Conservation (phyloP, 257 asterid species). For the Salvia hispanica region DNA sequence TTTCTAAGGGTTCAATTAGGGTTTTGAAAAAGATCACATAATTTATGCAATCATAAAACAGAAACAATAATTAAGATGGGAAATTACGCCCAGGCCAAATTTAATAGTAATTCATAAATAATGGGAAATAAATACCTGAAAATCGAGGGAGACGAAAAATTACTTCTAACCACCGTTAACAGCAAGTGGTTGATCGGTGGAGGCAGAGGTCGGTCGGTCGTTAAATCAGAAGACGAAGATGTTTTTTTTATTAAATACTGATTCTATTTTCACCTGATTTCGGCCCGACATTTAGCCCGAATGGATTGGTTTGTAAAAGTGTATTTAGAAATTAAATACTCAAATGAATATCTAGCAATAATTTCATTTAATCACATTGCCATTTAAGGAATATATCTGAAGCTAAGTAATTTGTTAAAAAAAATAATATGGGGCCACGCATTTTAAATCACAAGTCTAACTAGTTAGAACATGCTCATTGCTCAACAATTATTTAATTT, state of each 20-base stretch:
- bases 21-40: slow-evolving; percentile 46
- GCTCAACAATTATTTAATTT: too few relatives aligned
- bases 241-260: slow-evolving; percentile 19
- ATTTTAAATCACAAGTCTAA: too few relatives aligned
- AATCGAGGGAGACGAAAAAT: not conserved
- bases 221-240: slow-evolving; percentile 42
- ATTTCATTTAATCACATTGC: too few relatives aligned
- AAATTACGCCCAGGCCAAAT: slow-evolving; percentile 27
- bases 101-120: slow-evolving; percentile 10
- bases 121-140: slow-evolving; percentile 30
- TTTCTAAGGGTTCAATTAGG: slow-evolving; percentile 66
- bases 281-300: slow-evolving; percentile 28
- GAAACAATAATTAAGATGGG: slow-evolving; percentile 25
- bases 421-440: too few relatives aligned
- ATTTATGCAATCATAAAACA: slow-evolving; percentile 13
- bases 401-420: too few relatives aligned
- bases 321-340: slow-evolving; percentile 22
- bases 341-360: slow-evolving; percentile 16
- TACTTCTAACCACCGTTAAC: too few relatives aligned
- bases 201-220: slow-evolving; percentile 57
- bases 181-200: slow-evolving; percentile 32
- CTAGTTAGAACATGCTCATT: too few relatives aligned
- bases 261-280: slow-evolving; percentile 28
- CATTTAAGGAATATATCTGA: too few relatives aligned
- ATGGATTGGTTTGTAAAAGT: too few relatives aligned